A percentile compares a stretch with the other conserved stretches of the same genome.
Evolutionary conservation across 495 filamentous ascomycete species (phyloP).

Genomic region (Achaetomiella virescens): DNA sequence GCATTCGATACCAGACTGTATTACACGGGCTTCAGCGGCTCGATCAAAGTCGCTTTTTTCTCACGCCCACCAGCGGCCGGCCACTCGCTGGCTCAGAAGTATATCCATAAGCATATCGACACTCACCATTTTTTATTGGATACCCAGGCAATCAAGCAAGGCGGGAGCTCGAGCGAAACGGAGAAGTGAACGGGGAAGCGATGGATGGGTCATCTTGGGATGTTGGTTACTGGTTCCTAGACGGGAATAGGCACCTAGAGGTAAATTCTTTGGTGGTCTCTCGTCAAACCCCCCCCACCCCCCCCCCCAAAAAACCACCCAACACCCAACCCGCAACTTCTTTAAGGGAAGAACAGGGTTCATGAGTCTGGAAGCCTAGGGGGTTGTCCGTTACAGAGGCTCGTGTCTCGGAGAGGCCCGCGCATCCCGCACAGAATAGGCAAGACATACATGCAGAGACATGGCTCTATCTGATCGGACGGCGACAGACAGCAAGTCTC

Average conservation of each 20-base stretch:
- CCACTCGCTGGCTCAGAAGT: neutral
- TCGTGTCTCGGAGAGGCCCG: slow-evolving; percentile 3
- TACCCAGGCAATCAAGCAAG: neutral
- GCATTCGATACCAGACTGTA: slow-evolving; percentile 5
- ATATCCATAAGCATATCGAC: neutral
- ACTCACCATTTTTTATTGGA: slow-evolving; percentile 2
- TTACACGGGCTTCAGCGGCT: neutral
- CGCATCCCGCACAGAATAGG: neutral
- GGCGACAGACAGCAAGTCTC: neutral
- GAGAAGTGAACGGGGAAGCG: neutral
- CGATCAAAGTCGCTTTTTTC: neutral
- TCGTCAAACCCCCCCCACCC: no score
- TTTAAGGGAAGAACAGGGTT: no score
- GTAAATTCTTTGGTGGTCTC: no score
- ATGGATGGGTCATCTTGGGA: neutral
- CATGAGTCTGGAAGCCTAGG: no score
- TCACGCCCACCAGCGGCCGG: neutral
- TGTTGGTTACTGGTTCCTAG: no score
- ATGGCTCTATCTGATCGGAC: neutral
- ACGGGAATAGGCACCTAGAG: no score
- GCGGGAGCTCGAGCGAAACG: neutral
- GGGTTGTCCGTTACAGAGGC: neutral
- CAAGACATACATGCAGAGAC: neutral
- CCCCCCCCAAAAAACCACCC: no score
- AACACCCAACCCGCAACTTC: no score